phyloP scores from a whole-genome alignment of 352 stramenopile species.

The Pythium periplocum region DNA sequence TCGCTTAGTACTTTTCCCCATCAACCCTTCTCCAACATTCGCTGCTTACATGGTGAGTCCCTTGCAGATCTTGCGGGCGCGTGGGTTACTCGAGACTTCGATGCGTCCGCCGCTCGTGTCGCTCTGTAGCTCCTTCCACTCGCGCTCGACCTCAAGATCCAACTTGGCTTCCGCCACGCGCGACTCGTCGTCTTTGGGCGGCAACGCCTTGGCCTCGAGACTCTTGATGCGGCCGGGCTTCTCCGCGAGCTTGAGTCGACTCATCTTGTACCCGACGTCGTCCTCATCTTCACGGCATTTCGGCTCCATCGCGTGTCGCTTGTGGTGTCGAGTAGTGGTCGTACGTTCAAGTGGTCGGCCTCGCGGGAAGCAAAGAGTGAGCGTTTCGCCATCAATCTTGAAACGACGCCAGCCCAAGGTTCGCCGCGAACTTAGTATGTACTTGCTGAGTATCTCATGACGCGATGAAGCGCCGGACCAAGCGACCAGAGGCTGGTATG shows the following conservation, averaged over 20 bases:
- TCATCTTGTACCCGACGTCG: slow-evolving; percentile 61
- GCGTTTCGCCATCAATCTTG: no score
- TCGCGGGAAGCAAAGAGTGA: no score
- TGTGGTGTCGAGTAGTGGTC: neutral
- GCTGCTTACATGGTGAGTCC: slow-evolving; percentile 49
- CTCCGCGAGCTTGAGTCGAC: slow-evolving; percentile 54
- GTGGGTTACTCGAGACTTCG: slow-evolving; percentile 62
- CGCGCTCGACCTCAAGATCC: slow-evolving; percentile 75
- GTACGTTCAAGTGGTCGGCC: no score
- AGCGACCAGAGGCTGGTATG: no score
- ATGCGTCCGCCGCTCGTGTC: slow-evolving; percentile 51
- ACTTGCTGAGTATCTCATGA: no score
- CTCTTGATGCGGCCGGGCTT: slow-evolving; percentile 25
- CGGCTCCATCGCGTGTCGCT: slow-evolving; percentile 41
- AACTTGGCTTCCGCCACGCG: slow-evolving; percentile 62
- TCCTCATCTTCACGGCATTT: slow-evolving; percentile 54
- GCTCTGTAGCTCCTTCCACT: slow-evolving; percentile 78
- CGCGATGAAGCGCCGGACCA: no score
- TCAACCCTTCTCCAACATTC: no score
- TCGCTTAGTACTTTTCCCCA: no score
- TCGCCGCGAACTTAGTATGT: no score
- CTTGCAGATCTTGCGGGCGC: slow-evolving; percentile 61
- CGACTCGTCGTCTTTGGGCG: slow-evolving; percentile 42
- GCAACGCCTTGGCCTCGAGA: slow-evolving; percentile 38
- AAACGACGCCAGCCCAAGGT: no score